Evolutionary conservation across 192 early-diverging fungal genomes (phyloP), one percentile per base, ranked within the genome.

Genomic region (Rhizoclosmatium globosum): DNA sequence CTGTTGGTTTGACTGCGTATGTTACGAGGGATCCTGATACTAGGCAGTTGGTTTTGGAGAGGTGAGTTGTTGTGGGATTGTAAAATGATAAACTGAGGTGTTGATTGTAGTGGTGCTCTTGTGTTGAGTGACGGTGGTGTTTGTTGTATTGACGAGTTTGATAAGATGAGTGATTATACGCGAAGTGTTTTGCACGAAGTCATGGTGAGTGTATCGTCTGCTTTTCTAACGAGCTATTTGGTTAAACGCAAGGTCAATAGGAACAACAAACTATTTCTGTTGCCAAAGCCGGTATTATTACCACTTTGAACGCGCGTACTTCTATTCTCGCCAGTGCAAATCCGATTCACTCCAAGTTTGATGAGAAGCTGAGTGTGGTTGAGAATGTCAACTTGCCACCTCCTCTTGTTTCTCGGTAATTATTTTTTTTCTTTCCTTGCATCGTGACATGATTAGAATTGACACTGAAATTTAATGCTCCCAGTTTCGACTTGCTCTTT

Each of bases 71-170:
- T 17, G 7, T 44, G 39, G 11, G 2, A 42, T 48, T 21, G 47
- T 71, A 57, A 0, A 13, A 17, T 71, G 47, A 56, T 1, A 56
- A 17, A 2, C n/a, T 56, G 47, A 17, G 4, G 15, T 39, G 72
- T 15, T 58, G 11, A 50, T 56, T 73, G 15, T 50, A 92, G 95
- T 80, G 97, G 97, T 85, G 97, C 97, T 1, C 83, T 99, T 48
- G 97, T 99, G 9, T 87, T 99, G 47, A 93, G 92, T 78, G 97
- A 99, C 85, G 96, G 95, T 62, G 97, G 97, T 74, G 86, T 99
- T 11, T 99, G 97, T 77, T 96, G 95, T 81, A 99, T 99, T 79
- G 97, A 99, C 84, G 97, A 99, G 85, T 99, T 99, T 89, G 97
- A 98, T 87, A 99, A 98, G 82, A 99, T 99, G 95, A 93, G 93